A percentile compares a stretch with the other conserved stretches of the same genome.
Evolutionary conservation across 495 filamentous ascomycete genomes (phyloP).

Genomic region (Penicillium steckii): DNA sequence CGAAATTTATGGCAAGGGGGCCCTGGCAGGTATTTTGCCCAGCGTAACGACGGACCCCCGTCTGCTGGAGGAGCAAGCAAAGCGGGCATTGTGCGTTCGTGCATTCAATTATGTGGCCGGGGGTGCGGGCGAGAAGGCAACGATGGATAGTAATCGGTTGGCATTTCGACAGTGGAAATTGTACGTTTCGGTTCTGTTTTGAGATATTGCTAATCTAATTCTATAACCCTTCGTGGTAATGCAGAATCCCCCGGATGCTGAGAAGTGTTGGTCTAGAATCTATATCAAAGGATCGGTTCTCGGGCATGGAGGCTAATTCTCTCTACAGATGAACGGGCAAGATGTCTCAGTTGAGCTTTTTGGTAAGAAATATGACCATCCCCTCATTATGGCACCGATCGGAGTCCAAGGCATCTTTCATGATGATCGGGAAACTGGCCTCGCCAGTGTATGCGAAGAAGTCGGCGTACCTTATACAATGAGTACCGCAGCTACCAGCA

Average conservation of each 20-base stretch:
- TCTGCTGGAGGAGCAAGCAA: slow-evolving; percentile 56
- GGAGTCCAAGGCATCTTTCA: slow-evolving; percentile 61
- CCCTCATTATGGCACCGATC: slow-evolving; percentile 58
- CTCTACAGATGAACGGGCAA: slow-evolving; percentile 36
- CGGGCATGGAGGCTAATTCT: neutral
- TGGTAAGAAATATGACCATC: slow-evolving; percentile 49
- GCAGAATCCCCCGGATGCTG: slow-evolving; percentile 43
- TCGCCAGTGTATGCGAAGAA: slow-evolving; percentile 52
- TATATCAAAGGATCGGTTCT: neutral
- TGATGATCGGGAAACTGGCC: slow-evolving; percentile 50
- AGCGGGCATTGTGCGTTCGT: slow-evolving; percentile 42
- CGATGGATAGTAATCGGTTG: slow-evolving; percentile 63
- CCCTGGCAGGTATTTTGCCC: slow-evolving; percentile 46
- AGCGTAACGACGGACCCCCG: slow-evolving; percentile 61
- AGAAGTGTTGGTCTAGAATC: slow-evolving; percentile 27
- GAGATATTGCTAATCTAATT: neutral
- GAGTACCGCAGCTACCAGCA: slow-evolving; percentile 53
- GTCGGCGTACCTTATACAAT: slow-evolving; percentile 56
- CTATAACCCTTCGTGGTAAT: neutral
- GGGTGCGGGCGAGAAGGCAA: slow-evolving; percentile 64
- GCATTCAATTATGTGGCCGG: slow-evolving; percentile 62
- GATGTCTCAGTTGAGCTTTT: slow-evolving; percentile 57
- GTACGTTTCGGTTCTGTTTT: slow-evolving; percentile 19
- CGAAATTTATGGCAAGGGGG: slow-evolving; percentile 50
- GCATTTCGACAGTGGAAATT: slow-evolving; percentile 67